These are phyloP conservation scores for Fraxinus baroniana DNA, from an alignment of 305 asterid genomes.

Conservation along the genomic window DNA sequence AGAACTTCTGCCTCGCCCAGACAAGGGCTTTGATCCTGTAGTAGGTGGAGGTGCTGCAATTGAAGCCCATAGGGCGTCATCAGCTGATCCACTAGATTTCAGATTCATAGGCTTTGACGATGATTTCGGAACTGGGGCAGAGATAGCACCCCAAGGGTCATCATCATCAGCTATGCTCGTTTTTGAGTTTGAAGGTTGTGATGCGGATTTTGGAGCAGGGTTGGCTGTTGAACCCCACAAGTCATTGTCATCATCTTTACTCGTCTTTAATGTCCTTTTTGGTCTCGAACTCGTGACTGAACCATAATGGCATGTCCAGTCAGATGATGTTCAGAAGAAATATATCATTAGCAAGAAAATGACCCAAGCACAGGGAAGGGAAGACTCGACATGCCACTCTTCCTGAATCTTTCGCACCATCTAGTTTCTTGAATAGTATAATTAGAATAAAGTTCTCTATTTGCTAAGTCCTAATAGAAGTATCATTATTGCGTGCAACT, in stretches of 20 bases:
- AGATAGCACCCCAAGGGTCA: constrained; percentile 66
- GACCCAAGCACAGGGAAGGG: not conserved
- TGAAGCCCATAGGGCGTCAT: constrained; percentile 89
- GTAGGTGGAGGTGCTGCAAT: constrained; percentile 90
- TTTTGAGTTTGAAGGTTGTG: constrained; percentile 42
- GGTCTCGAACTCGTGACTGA: constrained; percentile 62
- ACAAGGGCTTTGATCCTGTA: constrained; percentile 60
- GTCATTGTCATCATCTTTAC: constrained; percentile 58
- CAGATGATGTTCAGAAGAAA: constrained; percentile 7
- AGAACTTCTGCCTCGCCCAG: constrained; percentile 60
- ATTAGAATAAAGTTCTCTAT: not conserved
- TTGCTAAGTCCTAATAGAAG: not conserved
- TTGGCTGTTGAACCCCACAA: constrained; percentile 54
- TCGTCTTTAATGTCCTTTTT: constrained; percentile 42
- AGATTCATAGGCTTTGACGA: constrained; percentile 46
- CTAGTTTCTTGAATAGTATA: constrained; percentile 3
- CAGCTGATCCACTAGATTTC: constrained; percentile 49
- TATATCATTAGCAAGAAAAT: not conserved
- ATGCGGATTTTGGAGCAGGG: constrained; percentile 44
- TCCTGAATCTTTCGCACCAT: not conserved
- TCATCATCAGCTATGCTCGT: constrained; percentile 48
- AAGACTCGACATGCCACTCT: not conserved
- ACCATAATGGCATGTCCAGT: constrained; percentile 22
- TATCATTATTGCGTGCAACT: not conserved
- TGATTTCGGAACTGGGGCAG: constrained; percentile 68